Conservation (phyloP, 768 basidiomycete species). For the Tricholoma bakamatsutake region DNA sequence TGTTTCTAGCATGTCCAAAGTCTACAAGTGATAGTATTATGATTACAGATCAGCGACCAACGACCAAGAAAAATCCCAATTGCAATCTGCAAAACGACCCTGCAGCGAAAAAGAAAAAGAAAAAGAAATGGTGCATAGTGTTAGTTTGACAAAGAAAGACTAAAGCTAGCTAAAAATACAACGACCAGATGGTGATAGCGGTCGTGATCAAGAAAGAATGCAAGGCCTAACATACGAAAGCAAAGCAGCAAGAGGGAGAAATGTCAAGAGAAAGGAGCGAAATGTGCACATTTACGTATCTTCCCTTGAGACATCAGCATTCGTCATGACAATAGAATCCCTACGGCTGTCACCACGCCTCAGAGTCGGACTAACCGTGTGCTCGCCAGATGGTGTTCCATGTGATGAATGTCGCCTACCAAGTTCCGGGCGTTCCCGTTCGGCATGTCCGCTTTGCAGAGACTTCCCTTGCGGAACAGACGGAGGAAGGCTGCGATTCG, state of each 20-base stretch:
- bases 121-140: background rate
- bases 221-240: background rate
- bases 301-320: slow-evolving; percentile 23
- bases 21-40: background rate
- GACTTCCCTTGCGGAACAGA: slow-evolving; percentile 15
- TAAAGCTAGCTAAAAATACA: background rate
- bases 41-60: background rate
- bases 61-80: background rate
- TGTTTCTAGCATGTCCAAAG: background rate
- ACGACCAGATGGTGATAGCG: background rate
- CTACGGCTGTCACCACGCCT: slow-evolving; percentile 27
- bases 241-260: background rate
- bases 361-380: slow-evolving; percentile 8
- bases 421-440: slow-evolving; percentile 20
- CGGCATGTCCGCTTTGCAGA: slow-evolving; percentile 3
- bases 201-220: slow-evolving; percentile 1
- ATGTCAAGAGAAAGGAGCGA: background rate
- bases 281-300: slow-evolving; percentile 11
- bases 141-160: background rate
- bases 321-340: slow-evolving; percentile 32
- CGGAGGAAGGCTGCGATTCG: slow-evolving; percentile 15
- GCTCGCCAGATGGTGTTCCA: slow-evolving; percentile 4
- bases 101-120: background rate
- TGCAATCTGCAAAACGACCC: background rate
- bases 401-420: slow-evolving; percentile 20